Percentiles rank a stretch among this genome's conserved stretches.
phyloP scores from a whole-genome alignment of 768 basidiomycete genomes.

The Stropharia rugosoannulata region DNA sequence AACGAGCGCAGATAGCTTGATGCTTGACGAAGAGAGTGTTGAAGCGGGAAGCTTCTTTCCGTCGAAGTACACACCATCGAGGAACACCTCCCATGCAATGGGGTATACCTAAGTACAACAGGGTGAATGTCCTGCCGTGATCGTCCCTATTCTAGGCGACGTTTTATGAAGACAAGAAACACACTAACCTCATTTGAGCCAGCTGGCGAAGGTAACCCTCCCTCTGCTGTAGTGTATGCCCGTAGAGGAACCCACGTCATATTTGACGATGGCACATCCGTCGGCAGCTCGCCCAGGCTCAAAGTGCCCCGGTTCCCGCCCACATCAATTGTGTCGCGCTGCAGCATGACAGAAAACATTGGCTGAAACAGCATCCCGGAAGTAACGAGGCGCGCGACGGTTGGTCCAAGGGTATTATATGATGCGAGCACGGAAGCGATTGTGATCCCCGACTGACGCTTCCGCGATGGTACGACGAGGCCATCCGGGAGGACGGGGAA shows the following conservation, averaged over 20 bases:
- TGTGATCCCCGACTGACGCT: constrained; percentile 12
- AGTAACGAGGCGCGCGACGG: constrained; percentile 45
- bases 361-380: constrained; percentile 36
- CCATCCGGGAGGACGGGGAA: constrained; percentile 29
- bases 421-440: constrained; percentile 32
- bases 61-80: constrained; percentile 75
- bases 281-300: constrained; percentile 66
- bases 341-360: constrained; percentile 59
- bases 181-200: constrained; percentile 58
- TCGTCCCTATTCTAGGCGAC: too few species aligned
- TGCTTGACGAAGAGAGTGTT: constrained; percentile 40
- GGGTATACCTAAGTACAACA: constrained; percentile 50
- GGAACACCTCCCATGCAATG: constrained; percentile 67
- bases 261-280: constrained; percentile 40
- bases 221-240: constrained; percentile 46
- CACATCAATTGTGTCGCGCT: constrained; percentile 67
- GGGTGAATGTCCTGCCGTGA: neutral
- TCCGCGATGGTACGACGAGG: constrained; percentile 8
- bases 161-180: neutral
- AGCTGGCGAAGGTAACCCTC: constrained; percentile 53
- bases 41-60: constrained; percentile 61
- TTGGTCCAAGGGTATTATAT: constrained; percentile 41
- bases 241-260: constrained; percentile 70
- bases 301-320: constrained; percentile 67
- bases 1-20: constrained; percentile 61